Evolutionary conservation across 75 land plant species (phyloP), one percentile per base, ranked within the genome.

Genomic region (Pinus taeda): DNA sequence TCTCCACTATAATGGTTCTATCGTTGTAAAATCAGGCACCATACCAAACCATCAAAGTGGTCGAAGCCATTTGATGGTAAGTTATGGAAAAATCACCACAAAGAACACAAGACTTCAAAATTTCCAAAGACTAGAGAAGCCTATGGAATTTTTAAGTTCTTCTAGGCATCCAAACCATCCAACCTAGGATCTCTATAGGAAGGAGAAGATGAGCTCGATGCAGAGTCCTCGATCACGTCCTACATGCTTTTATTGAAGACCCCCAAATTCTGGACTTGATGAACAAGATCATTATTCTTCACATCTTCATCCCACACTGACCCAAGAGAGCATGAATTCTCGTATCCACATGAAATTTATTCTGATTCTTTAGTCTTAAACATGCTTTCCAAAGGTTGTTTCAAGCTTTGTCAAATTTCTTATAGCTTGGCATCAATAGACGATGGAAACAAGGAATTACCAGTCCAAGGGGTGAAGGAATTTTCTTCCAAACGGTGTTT

Each of bases 351-450:
- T 15, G 58, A 49, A 18, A 22, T 49, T 29, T 73, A 59, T 26
- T 53, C 58, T 4, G 36, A 26, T 9, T 42, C 59, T 60, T 60
- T n/a, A 60, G 20, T 18, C 62, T 60, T 60, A 12, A n/a, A 20
- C 55, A 49, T 9, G 11, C 12, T 49, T 49, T 49, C 55, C 55
- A 49, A 9, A 3, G 55, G 59, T 57, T 64, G 76, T 17, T 74
- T 76, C 57, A 65, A 33, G 59, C 78, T 78, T 55, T 77, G 59
- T 57, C 91, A 90, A 24, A 90, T 88, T 42, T 88, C 86, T 26
- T 85, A 73, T 55, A 90, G 86, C 82, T 90, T 90, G 4, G 92
- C 90, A 53, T 88, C 92, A 21, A 90, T 90, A 18, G 86, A 60
- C 63, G 88, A 85, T 17, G 78, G 92, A 22, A 90, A 78, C 62